Evolutionary conservation across 352 stramenopile species (phyloP).

Genomic region (Phytopythium montanum): DNA sequence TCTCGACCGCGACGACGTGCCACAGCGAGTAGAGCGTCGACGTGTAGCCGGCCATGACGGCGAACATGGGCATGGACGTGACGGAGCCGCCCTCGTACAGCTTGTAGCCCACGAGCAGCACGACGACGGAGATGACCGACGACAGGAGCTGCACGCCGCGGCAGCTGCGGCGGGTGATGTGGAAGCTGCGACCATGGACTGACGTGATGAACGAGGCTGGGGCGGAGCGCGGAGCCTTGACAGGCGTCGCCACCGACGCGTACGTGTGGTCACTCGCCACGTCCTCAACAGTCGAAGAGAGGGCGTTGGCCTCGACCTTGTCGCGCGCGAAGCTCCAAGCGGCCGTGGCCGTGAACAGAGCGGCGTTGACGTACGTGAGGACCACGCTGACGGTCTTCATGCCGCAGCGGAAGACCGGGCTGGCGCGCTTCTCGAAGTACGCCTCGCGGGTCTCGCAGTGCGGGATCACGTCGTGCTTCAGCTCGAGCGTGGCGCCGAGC

Average conservation of each 20-base stretch:
- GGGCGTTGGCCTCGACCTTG: not conserved
- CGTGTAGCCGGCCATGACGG: slow-evolving; percentile 6
- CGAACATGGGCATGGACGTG: slow-evolving; percentile 10
- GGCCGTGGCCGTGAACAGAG: slow-evolving; percentile 17
- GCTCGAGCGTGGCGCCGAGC: slow-evolving; percentile 16
- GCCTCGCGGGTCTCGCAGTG: slow-evolving; percentile 12
- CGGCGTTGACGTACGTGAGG: slow-evolving; percentile 23
- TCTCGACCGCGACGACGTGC: slow-evolving; percentile 8
- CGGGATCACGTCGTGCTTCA: slow-evolving; percentile 12
- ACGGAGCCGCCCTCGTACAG: slow-evolving; percentile 7
- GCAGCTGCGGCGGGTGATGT: not conserved
- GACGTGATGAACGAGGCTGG: not conserved
- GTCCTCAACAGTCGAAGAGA: not conserved
- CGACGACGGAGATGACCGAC: slow-evolving; percentile 1
- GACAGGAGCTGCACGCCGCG: slow-evolving; percentile 5
- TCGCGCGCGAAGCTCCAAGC: slow-evolving; percentile 14
- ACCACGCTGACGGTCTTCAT: slow-evolving; percentile 19
- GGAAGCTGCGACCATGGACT: not conserved
- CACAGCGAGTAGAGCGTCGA: slow-evolving; percentile 6
- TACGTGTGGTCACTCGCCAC: not conserved
- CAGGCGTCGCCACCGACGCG: slow-evolving; percentile 2
- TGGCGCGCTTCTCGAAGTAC: slow-evolving; percentile 21
- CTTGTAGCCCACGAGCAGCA: slow-evolving; percentile 8
- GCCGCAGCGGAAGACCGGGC: slow-evolving; percentile 26
- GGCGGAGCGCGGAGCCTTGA: not conserved